Conservation (phyloP, 2,329 filamentous ascomycete genomes). For the Didymosphaeria variabile region DNA sequence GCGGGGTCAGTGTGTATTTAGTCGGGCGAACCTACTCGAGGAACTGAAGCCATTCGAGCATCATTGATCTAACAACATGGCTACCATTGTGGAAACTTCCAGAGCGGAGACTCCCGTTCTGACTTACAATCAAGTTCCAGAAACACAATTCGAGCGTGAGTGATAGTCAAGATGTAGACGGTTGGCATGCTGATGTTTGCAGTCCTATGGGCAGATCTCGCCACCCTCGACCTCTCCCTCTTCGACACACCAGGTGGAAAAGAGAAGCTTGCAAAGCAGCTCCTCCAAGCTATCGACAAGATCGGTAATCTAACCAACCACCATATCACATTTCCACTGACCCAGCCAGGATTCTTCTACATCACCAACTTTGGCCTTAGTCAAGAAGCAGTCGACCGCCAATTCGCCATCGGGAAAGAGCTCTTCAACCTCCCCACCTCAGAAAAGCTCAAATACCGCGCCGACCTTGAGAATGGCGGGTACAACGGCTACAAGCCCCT, state of each 20-base stretch:
- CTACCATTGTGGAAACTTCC: constrained; percentile 14
- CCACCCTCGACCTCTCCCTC: constrained; percentile 16
- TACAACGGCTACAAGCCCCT: constrained; percentile 59
- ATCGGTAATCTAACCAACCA: not conserved
- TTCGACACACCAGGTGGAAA: constrained; percentile 15
- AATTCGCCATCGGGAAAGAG: constrained; percentile 27
- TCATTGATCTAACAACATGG: constrained; percentile 6
- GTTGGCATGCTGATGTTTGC: not conserved
- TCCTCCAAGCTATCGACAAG: constrained; percentile 12
- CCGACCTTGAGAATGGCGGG: constrained; percentile 32
- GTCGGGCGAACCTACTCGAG: not conserved
- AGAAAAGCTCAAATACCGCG: constrained; percentile 26
- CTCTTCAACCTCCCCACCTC: constrained; percentile 23
- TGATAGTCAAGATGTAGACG: not conserved
- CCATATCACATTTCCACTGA: not conserved
- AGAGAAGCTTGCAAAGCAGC: constrained; percentile 17
- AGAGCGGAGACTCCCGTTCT: constrained; percentile 8
- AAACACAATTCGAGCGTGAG: constrained; percentile 18
- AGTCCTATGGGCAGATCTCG: constrained; percentile 23
- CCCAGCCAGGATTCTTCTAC: constrained; percentile 26
- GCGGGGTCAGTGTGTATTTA: constrained; percentile 1
- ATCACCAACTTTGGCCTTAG: constrained; percentile 27
- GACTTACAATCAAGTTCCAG: constrained; percentile 18
- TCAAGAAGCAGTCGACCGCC: constrained; percentile 28
- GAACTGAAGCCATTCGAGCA: not conserved